These are phyloP conservation scores for Nannochloropsis salina DNA, from an alignment of 108 stramenopile species.

Conservation along the genomic window DNA sequence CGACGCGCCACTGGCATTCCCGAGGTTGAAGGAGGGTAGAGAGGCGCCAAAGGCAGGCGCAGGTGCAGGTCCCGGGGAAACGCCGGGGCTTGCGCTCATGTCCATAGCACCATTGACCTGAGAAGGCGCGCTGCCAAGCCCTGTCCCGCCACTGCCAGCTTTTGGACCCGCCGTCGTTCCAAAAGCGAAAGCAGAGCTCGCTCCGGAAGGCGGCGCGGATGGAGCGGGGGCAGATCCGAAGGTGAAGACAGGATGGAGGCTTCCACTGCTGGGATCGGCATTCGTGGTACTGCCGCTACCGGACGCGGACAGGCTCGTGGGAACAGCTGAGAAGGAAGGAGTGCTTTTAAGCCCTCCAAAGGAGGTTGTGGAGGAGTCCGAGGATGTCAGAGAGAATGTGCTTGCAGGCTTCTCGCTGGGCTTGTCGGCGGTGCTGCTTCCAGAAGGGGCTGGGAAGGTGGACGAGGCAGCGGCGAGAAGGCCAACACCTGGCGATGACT, in stretches of 20 bases:
- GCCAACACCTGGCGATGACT: background rate
- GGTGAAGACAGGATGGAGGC: background rate
- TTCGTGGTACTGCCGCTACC: background rate
- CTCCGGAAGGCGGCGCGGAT: background rate
- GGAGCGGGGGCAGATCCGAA: background rate
- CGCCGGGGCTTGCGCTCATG: background rate
- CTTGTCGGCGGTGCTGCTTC: background rate
- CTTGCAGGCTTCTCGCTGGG: background rate
- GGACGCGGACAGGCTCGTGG: background rate
- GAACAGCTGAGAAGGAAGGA: background rate
- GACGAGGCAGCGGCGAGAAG: background rate
- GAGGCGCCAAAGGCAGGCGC: background rate
- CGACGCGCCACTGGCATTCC: background rate
- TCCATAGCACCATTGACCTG: background rate
- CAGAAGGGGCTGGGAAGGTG: background rate
- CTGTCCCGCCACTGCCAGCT: background rate
- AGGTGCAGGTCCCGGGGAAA: background rate
- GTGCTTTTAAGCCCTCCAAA: background rate
- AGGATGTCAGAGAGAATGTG: background rate
- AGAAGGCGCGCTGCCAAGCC: conserved; percentile 8
- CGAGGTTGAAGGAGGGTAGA: background rate
- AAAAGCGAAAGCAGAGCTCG: background rate
- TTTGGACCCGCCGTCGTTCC: background rate
- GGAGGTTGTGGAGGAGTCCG: background rate
- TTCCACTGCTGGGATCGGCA: background rate